A percentile compares a stretch with the other conserved stretches of the same genome.
These are phyloP conservation scores for Lentinula novae-zelandiae DNA, from an alignment of 1,284 basidiomycete species.

Conservation along the genomic window DNA sequence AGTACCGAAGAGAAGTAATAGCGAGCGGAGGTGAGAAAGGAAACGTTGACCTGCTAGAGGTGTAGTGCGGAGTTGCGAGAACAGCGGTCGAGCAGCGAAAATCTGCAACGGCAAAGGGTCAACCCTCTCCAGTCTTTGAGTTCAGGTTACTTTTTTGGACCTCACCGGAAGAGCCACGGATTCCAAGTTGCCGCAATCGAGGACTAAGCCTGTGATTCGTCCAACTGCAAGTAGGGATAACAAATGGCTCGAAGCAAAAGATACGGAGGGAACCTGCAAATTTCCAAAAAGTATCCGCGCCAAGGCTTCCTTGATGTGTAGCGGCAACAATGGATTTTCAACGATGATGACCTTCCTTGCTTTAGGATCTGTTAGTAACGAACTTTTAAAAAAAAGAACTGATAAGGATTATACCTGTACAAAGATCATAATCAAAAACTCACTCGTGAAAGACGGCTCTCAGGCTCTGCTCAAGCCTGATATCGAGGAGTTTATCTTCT, in stretches of 20 bases:
- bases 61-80: slow-evolving; percentile 75
- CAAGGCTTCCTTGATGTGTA: slow-evolving; percentile 85
- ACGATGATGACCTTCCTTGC: slow-evolving; percentile 90
- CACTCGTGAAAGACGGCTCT: slow-evolving; percentile 84
- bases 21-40: slow-evolving; percentile 70
- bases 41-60: slow-evolving; percentile 78
- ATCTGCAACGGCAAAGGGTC: slow-evolving; percentile 48
- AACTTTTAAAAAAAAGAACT: slow-evolving; percentile 41
- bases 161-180: slow-evolving; percentile 84
- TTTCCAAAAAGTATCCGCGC: slow-evolving; percentile 89
- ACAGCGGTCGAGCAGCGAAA: slow-evolving; percentile 83
- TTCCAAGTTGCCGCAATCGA: slow-evolving; percentile 91
- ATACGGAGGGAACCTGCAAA: slow-evolving; percentile 87
- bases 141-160: slow-evolving; percentile 9
- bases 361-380: slow-evolving; percentile 90
- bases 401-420: slow-evolving; percentile 18
- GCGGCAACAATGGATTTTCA: slow-evolving; percentile 85
- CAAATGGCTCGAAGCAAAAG: slow-evolving; percentile 86
- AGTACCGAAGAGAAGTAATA: slow-evolving; percentile 77
- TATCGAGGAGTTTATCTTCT: slow-evolving; percentile 67
- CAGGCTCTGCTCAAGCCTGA: slow-evolving; percentile 64
- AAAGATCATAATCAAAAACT: slow-evolving; percentile 28
- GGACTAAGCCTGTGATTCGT: slow-evolving; percentile 86
- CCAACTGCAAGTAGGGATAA: slow-evolving; percentile 84
- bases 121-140: neutral